Evolutionary conservation across 2,329 filamentous ascomycete species (phyloP).

Genomic region (Pseudocercospora cruenta): DNA sequence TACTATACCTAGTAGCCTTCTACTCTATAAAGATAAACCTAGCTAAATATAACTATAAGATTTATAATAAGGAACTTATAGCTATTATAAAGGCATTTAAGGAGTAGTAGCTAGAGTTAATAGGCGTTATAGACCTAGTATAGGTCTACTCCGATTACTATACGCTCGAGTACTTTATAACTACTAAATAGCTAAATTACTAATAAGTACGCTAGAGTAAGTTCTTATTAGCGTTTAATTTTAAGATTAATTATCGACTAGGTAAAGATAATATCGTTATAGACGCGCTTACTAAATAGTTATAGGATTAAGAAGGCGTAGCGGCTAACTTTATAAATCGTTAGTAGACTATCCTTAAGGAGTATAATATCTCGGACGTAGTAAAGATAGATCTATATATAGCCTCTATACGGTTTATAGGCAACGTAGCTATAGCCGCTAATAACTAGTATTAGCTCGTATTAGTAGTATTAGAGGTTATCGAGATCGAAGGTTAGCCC

Average conservation of each 20-base stretch:
- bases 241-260: too few species aligned
- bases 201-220: neutral
- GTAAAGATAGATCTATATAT: too few species aligned
- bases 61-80: constrained; percentile 43
- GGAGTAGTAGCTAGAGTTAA: constrained; percentile 30
- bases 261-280: too few species aligned
- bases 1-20: constrained; percentile 28
- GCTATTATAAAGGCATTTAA: constrained; percentile 39
- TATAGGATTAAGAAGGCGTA: too few species aligned
- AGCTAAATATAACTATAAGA: constrained; percentile 39
- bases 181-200: neutral
- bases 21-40: constrained; percentile 30
- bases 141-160: constrained; percentile 27
- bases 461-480: neutral
- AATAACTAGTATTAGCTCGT: neutral
- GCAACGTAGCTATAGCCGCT: neutral
- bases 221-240: too few species aligned
- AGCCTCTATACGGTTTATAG: too few species aligned
- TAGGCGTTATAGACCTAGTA: constrained; percentile 21
- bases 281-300: too few species aligned
- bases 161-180: neutral
- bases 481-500: neutral
- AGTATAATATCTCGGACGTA: too few species aligned
- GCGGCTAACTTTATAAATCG: too few species aligned
- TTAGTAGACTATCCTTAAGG: too few species aligned